Percentiles rank a stretch among this genome's conserved stretches.
These are phyloP conservation scores for Sphaerosporella brunnea DNA, from an alignment of 495 filamentous ascomycete genomes.

Conservation along the genomic window DNA sequence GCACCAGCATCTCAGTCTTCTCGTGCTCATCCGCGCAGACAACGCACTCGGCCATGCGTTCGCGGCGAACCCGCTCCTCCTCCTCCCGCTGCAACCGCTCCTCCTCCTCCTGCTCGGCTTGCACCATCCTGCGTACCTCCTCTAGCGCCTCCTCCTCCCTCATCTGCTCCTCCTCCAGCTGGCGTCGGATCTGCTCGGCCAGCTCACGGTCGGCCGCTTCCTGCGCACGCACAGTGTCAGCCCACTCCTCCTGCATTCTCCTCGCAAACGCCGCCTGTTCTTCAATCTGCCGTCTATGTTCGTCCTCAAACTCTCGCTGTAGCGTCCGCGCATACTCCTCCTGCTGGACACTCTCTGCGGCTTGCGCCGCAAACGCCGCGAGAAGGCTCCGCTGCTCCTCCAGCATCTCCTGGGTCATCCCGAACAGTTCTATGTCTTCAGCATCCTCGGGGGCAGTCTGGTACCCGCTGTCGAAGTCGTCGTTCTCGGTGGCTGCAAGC, in stretches of 20 bases:
- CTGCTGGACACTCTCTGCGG: neutral
- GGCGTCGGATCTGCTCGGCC: neutral
- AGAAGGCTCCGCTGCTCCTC: slow-evolving; percentile 6
- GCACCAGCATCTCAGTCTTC: slow-evolving; percentile 7
- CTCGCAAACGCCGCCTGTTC: slow-evolving; percentile 6
- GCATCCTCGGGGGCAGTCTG: neutral
- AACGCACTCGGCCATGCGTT: slow-evolving; percentile 7
- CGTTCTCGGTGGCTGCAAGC: no score
- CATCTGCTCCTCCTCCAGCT: slow-evolving; percentile 1
- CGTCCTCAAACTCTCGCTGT: slow-evolving; percentile 1
- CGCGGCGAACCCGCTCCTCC: neutral
- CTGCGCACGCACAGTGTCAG: neutral
- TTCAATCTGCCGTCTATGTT: slow-evolving; percentile 2
- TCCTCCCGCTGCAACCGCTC: neutral
- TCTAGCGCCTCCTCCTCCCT: neutral
- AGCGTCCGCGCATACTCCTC: neutral
- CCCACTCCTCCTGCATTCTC: neutral
- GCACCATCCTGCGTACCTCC: neutral
- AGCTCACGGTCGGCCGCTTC: neutral
- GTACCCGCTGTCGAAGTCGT: neutral
- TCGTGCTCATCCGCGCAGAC: slow-evolving; percentile 11
- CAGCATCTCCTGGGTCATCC: no score
- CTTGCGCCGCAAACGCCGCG: neutral
- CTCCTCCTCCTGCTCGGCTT: slow-evolving; percentile 1
- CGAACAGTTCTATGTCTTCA: no score